Evolutionary conservation across 2,329 filamentous ascomycete species (phyloP).

Genomic region (Monilinia vaccinii-corymbosi): DNA sequence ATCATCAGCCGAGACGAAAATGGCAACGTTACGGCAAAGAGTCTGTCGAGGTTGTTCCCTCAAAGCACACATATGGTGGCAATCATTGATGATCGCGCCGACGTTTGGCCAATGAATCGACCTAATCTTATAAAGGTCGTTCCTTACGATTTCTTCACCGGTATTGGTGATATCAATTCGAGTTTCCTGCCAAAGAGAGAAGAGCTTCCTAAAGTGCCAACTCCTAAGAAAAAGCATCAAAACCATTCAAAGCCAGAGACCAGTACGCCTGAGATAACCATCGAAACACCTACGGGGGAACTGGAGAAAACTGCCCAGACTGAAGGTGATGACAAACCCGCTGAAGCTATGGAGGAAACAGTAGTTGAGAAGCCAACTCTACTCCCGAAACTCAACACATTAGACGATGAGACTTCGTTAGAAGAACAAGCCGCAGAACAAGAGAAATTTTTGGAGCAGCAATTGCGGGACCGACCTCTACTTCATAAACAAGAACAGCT

Average conservation of each 20-base stretch:
- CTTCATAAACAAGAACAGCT: constrained; percentile 87
- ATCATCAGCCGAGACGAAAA: constrained; percentile 97
- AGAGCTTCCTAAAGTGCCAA: constrained; percentile 34
- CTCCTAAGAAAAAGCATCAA: constrained; percentile 18
- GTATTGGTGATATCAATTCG: constrained; percentile 97
- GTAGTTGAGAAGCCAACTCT: constrained; percentile 10
- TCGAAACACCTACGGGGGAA: constrained; percentile 4
- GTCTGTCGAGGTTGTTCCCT: constrained; percentile 81
- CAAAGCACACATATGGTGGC: constrained; percentile 99
- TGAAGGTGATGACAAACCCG: not conserved
- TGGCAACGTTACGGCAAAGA: constrained; percentile 85
- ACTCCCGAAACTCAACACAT: constrained; percentile 32
- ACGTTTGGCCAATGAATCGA: constrained; percentile 88
- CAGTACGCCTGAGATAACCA: not conserved
- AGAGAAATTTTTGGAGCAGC: constrained; percentile 77
- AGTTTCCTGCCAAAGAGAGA: constrained; percentile 82
- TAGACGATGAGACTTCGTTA: constrained; percentile 61
- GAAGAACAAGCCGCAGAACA: constrained; percentile 76
- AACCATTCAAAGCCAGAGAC: constrained; percentile 8
- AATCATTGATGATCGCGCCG: constrained; percentile 93
- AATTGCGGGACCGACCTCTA: constrained; percentile 79
- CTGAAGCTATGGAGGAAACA: not conserved
- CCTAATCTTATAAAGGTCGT: constrained; percentile 90
- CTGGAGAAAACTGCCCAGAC: not conserved
- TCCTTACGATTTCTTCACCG: constrained; percentile 96